Evolutionary conservation across 2,329 filamentous ascomycete genomes (phyloP).

Genomic region (Phoma sp.): DNA sequence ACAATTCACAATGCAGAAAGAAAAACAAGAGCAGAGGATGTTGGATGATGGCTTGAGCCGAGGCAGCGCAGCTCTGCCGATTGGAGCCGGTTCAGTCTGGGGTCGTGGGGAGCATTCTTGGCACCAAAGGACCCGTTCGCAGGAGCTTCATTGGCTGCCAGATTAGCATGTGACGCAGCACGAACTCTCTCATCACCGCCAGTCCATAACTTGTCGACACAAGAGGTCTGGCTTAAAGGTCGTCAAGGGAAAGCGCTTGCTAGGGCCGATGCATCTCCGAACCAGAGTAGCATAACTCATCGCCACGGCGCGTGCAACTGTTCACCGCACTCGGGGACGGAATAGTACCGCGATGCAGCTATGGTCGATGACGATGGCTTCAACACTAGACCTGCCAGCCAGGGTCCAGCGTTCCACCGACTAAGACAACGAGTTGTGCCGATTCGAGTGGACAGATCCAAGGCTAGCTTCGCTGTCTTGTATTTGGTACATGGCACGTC

Average conservation of each 20-base stretch:
- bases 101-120: conserved; percentile 5
- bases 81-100: conserved; percentile 19
- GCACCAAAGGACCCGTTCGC: background rate
- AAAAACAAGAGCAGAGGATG: conserved; percentile 2
- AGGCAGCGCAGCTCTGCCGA: conserved; percentile 17
- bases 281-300: background rate
- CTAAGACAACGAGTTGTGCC: background rate
- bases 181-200: background rate
- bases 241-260: background rate
- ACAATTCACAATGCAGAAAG: background rate
- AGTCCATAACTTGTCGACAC: background rate
- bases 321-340: background rate
- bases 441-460: background rate
- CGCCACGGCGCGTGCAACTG: background rate
- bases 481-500: background rate
- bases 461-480: background rate
- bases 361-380: conserved; percentile 4
- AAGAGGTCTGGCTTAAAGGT: background rate
- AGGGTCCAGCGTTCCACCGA: background rate
- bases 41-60: conserved; percentile 3
- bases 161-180: conserved; percentile 9
- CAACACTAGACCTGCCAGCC: background rate
- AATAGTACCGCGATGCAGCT: background rate
- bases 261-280: conserved; percentile 6
- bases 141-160: too few relatives aligned